phyloP scores from a whole-genome alignment of 768 basidiomycete species.

The Lactarius hatsudake region DNA sequence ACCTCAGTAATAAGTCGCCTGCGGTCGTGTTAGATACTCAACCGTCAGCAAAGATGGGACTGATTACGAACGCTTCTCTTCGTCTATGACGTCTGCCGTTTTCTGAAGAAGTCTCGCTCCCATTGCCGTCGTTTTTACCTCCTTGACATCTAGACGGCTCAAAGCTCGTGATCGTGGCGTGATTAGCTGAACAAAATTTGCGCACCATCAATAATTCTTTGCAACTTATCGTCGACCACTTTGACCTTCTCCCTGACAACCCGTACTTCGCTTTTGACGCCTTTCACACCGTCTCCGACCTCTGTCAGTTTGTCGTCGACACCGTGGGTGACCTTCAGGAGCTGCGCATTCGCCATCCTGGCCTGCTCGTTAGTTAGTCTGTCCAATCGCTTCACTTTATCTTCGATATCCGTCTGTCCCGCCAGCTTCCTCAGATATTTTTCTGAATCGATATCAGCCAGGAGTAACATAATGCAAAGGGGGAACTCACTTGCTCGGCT shows the following conservation, averaged over 20 bases:
- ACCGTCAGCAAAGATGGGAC: too few species aligned
- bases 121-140: not conserved
- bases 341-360: not conserved
- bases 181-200: not conserved
- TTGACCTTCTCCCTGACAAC: not conserved
- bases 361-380: not conserved
- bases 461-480: not conserved
- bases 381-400: constrained; percentile 5
- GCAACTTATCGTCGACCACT: not conserved
- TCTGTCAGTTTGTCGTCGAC: not conserved
- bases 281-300: not conserved
- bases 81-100: too few species aligned
- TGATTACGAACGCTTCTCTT: too few species aligned
- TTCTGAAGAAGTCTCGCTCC: not conserved
- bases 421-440: constrained; percentile 4
- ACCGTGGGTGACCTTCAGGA: not conserved
- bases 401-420: constrained; percentile 2
- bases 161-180: not conserved
- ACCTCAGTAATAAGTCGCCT: too few species aligned
- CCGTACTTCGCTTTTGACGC: not conserved
- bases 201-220: not conserved
- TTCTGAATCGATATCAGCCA: not conserved
- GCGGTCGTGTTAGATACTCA: too few species aligned
- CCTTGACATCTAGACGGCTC: not conserved
- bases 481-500: not conserved